Base-by-base conservation (phyloP, 2,329 filamentous ascomycete genomes). In the Penicillium sp. region DNA sequence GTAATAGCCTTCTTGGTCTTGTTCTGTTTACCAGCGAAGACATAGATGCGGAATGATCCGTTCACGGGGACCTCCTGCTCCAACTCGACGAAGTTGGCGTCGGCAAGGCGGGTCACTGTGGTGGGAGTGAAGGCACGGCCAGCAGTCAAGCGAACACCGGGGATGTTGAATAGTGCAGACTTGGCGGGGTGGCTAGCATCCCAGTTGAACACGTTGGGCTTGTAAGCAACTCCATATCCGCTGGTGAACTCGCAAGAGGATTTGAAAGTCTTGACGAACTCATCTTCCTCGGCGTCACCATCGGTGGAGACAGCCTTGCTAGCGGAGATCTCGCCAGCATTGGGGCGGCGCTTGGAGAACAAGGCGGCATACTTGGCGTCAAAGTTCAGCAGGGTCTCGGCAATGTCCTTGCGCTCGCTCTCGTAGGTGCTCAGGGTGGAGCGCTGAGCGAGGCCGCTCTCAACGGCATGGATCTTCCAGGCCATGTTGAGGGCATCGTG, bases 401-500 rank as follows among this genome's bases (percentile, higher is more conserved):
- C 94, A 45, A 96, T 89, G 59, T 89, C 83, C 74, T 91, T 93
- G 59, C 93, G 89, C 78, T 97, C 93, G 2, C 84, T 83, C 78
- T 97, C 92, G 75, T 97, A 98, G 0, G 93, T 95, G 63, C 88
- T 85, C 54, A 98, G 84, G 19, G 95, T 83, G 3, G 86, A 85
- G 62, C 91, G 89, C 33, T 87, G 80, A 1, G 92, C 91, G 67
- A 96, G 91, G 13, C 92, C 92, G 28, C 84, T 83, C 74, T 97
- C 93, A 10, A 97, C 94, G 38, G 91, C 88, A 73, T 97, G 93
- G 55, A 97, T 91, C 81, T 98, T 98, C 93, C 93, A 98, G 7
- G 93, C 93, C 43, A 98, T 82, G 76, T 97, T 98, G 62, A 92
- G 86, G 0, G 92, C 92, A 70, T 83, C 81, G 52, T 83, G 76